These are phyloP conservation scores for Rickenella mellea DNA, from an alignment of 768 basidiomycete genomes.

Conservation along the genomic window DNA sequence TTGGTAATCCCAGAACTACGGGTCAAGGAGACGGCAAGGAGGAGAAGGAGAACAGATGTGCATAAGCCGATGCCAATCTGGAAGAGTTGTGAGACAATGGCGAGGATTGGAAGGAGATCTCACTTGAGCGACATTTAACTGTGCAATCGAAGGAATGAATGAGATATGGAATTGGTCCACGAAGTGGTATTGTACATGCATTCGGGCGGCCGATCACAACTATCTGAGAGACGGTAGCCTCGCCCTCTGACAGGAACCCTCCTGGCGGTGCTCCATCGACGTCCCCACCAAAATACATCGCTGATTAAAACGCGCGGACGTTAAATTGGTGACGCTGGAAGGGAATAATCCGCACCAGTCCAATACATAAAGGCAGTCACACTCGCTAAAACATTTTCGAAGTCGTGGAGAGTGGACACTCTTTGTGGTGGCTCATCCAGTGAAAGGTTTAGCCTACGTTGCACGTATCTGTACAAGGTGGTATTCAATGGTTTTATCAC, in stretches of 20 bases:
- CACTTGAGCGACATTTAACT: constrained; percentile 3
- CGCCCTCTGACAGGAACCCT: neutral
- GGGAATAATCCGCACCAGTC: constrained; percentile 3
- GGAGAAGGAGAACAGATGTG: constrained; percentile 1
- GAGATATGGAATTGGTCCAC: neutral
- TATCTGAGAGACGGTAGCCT: neutral
- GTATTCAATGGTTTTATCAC: no score
- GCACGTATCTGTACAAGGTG: no score
- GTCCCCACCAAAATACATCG: no score
- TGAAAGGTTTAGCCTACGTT: no score
- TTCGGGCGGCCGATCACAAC: constrained; percentile 2
- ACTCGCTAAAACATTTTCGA: constrained; percentile 8
- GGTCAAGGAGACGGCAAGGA: no score
- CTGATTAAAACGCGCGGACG: neutral
- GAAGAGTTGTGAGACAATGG: neutral
- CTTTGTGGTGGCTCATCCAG: no score
- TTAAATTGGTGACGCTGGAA: neutral
- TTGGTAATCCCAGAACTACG: no score
- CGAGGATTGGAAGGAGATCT: neutral
- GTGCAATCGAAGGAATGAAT: neutral
- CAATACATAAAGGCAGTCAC: constrained; percentile 5
- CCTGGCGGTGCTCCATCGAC: no score
- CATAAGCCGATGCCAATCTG: constrained; percentile 2
- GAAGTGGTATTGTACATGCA: constrained; percentile 1
- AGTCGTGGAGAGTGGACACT: constrained; percentile 4